These are phyloP conservation scores for Acacia acuminata DNA, from an alignment of 306 rosid genomes.

Conservation along the genomic window DNA sequence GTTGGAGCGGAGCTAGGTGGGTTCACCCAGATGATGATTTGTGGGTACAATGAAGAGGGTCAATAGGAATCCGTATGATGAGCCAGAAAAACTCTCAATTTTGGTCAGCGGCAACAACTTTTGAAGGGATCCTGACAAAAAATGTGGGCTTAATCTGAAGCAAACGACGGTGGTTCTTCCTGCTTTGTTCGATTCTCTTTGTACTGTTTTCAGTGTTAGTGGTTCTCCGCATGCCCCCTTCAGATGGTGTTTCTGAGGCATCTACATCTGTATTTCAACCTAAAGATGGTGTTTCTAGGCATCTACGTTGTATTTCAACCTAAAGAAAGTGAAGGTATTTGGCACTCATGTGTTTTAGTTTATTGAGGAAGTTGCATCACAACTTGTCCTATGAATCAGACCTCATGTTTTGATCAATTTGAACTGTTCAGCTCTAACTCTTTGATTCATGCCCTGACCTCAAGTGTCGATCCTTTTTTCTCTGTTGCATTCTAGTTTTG, in stretches of 20 bases:
- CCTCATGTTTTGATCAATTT: not conserved
- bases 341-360: not conserved
- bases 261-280: conserved; percentile 31
- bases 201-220: conserved; percentile 52
- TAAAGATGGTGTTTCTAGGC: conserved; percentile 33
- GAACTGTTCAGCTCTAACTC: not conserved
- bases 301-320: conserved; percentile 31
- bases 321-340: conserved; percentile 37
- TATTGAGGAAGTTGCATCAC: not conserved
- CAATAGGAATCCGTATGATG: conserved; percentile 29
- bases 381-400: not conserved
- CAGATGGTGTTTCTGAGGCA: conserved; percentile 44
- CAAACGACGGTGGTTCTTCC: conserved; percentile 45
- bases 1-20: not conserved
- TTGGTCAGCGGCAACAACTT: conserved; percentile 22
- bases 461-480: conserved; percentile 6
- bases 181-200: conserved; percentile 41
- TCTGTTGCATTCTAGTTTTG: not conserved
- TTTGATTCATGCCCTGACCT: not conserved
- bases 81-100: conserved; percentile 9
- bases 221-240: conserved; percentile 56
- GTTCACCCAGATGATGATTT: conserved; percentile 40
- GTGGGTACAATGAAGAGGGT: conserved; percentile 48
- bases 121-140: conserved; percentile 40
- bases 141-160: conserved; percentile 39